A percentile compares a stretch with the other conserved stretches of the same genome.
These are phyloP conservation scores for Pilobolus umbonatus DNA, from an alignment of 192 early-diverging fungal species.

Conservation along the genomic window DNA sequence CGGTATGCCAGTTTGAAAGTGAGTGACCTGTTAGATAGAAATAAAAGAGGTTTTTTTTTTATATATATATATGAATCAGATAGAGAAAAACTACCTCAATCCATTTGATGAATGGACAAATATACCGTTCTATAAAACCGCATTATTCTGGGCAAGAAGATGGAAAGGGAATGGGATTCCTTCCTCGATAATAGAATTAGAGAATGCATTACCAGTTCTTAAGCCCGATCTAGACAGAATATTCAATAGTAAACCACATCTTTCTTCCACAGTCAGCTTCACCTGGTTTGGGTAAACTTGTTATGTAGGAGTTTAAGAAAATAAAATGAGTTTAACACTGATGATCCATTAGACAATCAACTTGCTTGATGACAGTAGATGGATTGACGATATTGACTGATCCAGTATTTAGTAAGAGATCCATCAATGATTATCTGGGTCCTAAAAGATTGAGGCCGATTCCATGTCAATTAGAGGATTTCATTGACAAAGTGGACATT, in stretches of 20 bases:
- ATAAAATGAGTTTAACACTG: neutral
- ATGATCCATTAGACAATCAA: conserved; percentile 41
- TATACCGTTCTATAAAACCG: conserved; percentile 25
- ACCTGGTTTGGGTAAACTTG: conserved; percentile 31
- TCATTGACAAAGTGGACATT: conserved; percentile 45
- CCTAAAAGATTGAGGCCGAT: conserved; percentile 46
- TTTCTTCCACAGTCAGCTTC: conserved; percentile 16
- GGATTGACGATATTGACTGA: conserved; percentile 52
- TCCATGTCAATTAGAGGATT: conserved; percentile 41
- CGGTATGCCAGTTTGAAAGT: conserved; percentile 33
- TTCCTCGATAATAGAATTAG: conserved; percentile 13
- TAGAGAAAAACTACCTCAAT: conserved; percentile 43
- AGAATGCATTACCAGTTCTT: conserved; percentile 20
- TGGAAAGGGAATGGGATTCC: conserved; percentile 30
- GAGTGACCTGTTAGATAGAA: neutral
- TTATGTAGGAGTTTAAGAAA: neutral
- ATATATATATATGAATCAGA: neutral
- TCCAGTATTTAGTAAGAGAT: conserved; percentile 22
- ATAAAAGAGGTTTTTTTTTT: neutral
- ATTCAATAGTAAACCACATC: neutral
- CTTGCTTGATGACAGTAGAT: conserved; percentile 53
- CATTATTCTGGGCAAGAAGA: conserved; percentile 24
- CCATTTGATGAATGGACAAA: conserved; percentile 56
- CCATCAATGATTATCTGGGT: conserved; percentile 34
- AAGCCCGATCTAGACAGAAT: conserved; percentile 16